Base-by-base conservation (phyloP, 306 rosid genomes). In the Begonia loranthoides region DNA sequence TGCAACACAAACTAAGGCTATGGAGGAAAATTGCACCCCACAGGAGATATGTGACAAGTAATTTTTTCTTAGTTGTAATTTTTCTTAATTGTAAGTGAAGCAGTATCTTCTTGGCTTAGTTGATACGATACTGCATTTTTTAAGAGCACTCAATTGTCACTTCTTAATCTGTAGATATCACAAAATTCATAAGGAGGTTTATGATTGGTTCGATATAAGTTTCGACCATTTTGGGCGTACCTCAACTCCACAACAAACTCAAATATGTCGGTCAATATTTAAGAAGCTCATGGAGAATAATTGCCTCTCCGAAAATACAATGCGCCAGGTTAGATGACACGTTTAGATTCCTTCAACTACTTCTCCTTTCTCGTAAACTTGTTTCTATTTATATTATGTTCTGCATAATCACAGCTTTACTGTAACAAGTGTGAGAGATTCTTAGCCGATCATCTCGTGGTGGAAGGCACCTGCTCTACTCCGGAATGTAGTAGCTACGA, bases 161-260 rank as follows among this genome's bases (percentile, higher is more conserved):
- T 19, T 24, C 13, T 58, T 45, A 43, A 15, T 57, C 49, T 58
- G 56, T 59, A 83, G 93, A 58, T 83, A 79, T 50, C 49, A 83
- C 43, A 84, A 58, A 51, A 69, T 79, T 71, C 93, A 83, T 55
- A 83, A 72, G 57, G 72, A 79, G 49, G 79, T 83, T 15, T 83
- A 83, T 33, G 12, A 69, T 15, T 83, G 93, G 93, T 83, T 83
- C 50, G 24, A 71, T 58, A 79, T 83, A 59, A 76, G 76, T 60
- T 83, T 83, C 57, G 93, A 83, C 60, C 62, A 79, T 66, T 79
- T 83, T 65, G 87, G 93, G 44, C 77, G 87, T 47, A 83, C 93
- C 0, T 79, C 93, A 3, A 52, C 73, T 50, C 82, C 93, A 24
- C 74, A 83, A 47, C 93, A 83, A 50, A 83, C 93, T 39, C 82